Evolutionary conservation across 768 basidiomycete genomes (phyloP), one percentile per base, ranked within the genome.

Genomic region (Clathrus columnatus): DNA sequence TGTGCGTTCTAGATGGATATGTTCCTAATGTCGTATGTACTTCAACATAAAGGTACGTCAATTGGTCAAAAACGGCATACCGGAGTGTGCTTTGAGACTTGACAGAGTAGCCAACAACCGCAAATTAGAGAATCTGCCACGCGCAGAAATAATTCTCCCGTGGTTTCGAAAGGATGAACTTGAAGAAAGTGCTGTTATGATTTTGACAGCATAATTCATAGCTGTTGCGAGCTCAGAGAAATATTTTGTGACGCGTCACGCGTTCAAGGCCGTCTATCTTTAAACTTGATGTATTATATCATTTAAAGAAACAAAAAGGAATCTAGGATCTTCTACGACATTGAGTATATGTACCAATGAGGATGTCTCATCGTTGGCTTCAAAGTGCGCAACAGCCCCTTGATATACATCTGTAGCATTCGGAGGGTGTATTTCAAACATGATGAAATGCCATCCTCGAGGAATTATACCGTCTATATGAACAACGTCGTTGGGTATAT

Each of bases 381-480:
- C 29, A 18, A 30, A 48, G 18, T 23, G 21, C 28, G 54, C 54
- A 14, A 55, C 29, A 23, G 21, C 21, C 29, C 54, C 54, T 46
- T 55, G 54, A 46, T 55, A 55, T 11, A 55, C 30, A 21, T 48
- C 54, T 20, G 29, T 8, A 18, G 23, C n/a, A 5, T 7, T 23
- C 16, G 28, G 41, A 21, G 17, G 74, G 0, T 67, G 53, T 17
- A 87, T 50, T 48, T 73, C 72, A 63, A 87, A 86, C 60, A 80
- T 80, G 58, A 70, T 73, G 63, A 91, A 87, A 57, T 71, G 72
- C 87, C 88, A 90, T 36, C 84, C 86, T 42, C 65, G 61, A 0
- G 82, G 78, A 5, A 68, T 62, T 44, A 68, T 59, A 0, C 80
- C 81, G 60, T 91, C 87, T 29, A 91, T 76, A 23, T 72, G 73